Evolutionary conservation across 2,329 filamentous ascomycete genomes (phyloP).

Genomic region (Pyricularia grisea): DNA sequence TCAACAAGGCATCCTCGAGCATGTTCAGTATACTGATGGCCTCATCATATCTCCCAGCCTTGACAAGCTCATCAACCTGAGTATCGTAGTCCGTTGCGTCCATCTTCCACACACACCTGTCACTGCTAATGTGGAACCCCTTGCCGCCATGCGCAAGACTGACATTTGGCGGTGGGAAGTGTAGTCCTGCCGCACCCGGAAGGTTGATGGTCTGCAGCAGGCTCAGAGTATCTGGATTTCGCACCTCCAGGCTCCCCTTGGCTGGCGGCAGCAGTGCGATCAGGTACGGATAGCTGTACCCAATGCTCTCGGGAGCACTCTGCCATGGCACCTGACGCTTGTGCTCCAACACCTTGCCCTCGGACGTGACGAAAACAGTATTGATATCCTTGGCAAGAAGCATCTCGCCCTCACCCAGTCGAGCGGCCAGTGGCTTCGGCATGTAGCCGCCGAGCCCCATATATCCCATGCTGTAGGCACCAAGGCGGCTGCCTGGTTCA

Average conservation of each 20-base stretch:
- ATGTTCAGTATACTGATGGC: constrained; percentile 81
- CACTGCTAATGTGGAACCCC: constrained; percentile 87
- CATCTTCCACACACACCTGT: constrained; percentile 93
- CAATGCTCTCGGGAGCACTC: constrained; percentile 77
- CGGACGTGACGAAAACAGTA: constrained; percentile 78
- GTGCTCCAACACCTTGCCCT: constrained; percentile 65
- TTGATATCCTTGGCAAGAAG: constrained; percentile 97
- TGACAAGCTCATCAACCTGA: constrained; percentile 75
- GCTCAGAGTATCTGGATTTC: constrained; percentile 88
- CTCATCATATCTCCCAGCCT: constrained; percentile 70
- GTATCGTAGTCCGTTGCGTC: constrained; percentile 82
- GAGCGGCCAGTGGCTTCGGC: constrained; percentile 79
- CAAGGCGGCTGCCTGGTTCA: constrained; percentile 62
- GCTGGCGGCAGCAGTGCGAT: constrained; percentile 69
- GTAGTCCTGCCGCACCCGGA: constrained; percentile 72
- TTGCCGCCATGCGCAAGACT: constrained; percentile 95
- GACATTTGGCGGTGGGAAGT: constrained; percentile 86
- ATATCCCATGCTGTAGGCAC: constrained; percentile 87
- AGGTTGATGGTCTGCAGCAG: constrained; percentile 77
- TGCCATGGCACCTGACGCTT: constrained; percentile 90
- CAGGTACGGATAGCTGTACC: constrained; percentile 95
- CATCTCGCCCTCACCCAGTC: constrained; percentile 73
- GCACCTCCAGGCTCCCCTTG: constrained; percentile 79
- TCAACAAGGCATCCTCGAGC: constrained; percentile 84
- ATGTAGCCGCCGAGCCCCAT: constrained; percentile 91